Conservation (phyloP, 2,329 filamentous ascomycete species). For the Nothophaeocryptopus gaeumannii region DNA sequence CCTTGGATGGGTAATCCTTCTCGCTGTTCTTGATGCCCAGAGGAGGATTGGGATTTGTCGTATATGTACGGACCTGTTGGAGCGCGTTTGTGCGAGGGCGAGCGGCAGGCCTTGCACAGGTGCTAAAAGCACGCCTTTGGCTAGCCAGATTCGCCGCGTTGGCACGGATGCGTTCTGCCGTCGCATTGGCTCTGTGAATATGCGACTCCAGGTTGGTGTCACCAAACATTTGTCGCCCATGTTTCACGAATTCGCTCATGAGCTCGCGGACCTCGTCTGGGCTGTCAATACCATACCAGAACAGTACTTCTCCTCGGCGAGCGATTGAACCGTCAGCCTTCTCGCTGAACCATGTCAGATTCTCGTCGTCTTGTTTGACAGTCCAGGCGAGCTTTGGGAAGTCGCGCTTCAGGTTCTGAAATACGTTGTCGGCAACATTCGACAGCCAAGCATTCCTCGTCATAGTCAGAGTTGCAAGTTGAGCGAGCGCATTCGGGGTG, state of each 20-base stretch:
- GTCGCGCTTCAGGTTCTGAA: constrained; percentile 89
- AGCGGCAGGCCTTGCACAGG: constrained; percentile 42
- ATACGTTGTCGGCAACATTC: constrained; percentile 93
- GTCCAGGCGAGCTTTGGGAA: constrained; percentile 90
- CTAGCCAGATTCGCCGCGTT: constrained; percentile 42
- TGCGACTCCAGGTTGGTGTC: constrained; percentile 86
- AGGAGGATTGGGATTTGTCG: constrained; percentile 85
- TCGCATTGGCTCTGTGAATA: constrained; percentile 71
- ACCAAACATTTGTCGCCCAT: constrained; percentile 82
- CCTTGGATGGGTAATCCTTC: constrained; percentile 71
- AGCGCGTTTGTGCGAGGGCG: constrained; percentile 12
- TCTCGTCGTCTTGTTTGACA: constrained; percentile 94
- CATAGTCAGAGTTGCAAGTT: constrained; percentile 85
- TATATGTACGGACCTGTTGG: constrained; percentile 42
- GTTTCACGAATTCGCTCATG: constrained; percentile 78
- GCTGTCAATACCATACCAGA: constrained; percentile 89
- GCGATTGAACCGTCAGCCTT: constrained; percentile 92
- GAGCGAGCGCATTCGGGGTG: constrained; percentile 67
- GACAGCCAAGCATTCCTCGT: constrained; percentile 93
- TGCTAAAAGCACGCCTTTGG: constrained; percentile 61
- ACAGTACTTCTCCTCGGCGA: constrained; percentile 76
- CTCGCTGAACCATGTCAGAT: constrained; percentile 96
- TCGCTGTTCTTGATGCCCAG: constrained; percentile 84
- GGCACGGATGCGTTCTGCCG: constrained; percentile 60
- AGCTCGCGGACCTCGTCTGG: constrained; percentile 77